phyloP scores from a whole-genome alignment of 305 asterid species.

The Andrographis paniculata region DNA sequence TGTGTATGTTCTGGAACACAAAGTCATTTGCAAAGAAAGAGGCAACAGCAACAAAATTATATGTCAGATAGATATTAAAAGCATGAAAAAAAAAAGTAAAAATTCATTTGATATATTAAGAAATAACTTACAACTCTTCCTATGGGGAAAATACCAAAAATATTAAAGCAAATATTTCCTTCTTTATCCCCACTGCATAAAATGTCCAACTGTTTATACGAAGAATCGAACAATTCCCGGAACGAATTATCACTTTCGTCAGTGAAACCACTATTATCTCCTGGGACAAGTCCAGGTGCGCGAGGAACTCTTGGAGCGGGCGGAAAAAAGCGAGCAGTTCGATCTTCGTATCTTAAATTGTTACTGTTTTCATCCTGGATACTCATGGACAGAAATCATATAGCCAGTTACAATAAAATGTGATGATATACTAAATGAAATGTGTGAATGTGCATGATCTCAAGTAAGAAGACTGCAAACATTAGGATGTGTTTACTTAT shows the following conservation, averaged over 20 bases:
- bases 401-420: conserved; percentile 14
- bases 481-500: too few species aligned
- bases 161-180: conserved; percentile 83
- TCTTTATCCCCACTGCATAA: conserved; percentile 89
- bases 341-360: conserved; percentile 58
- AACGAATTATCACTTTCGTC: conserved; percentile 74
- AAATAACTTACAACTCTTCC: conserved; percentile 82
- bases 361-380: conserved; percentile 46
- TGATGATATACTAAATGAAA: conserved; percentile 8
- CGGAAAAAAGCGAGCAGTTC: conserved; percentile 91
- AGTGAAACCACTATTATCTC: conserved; percentile 65
- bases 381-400: conserved; percentile 13
- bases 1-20: conserved; percentile 56
- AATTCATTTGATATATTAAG: not conserved
- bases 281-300: conserved; percentile 83
- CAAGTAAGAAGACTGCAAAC: conserved; percentile 7
- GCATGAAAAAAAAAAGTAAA: not conserved
- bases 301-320: conserved; percentile 86
- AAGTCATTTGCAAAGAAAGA: conserved; percentile 21
- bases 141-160: conserved; percentile 90
- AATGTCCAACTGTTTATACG: conserved; percentile 69
- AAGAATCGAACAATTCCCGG: conserved; percentile 81
- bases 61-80: conserved; percentile 16
- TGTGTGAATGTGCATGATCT: conserved; percentile 12
- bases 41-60: conserved; percentile 16